Percentiles rank a stretch among this genome's conserved stretches.
phyloP scores from a whole-genome alignment of 306 rosid genomes.

The Prunus campanulata region DNA sequence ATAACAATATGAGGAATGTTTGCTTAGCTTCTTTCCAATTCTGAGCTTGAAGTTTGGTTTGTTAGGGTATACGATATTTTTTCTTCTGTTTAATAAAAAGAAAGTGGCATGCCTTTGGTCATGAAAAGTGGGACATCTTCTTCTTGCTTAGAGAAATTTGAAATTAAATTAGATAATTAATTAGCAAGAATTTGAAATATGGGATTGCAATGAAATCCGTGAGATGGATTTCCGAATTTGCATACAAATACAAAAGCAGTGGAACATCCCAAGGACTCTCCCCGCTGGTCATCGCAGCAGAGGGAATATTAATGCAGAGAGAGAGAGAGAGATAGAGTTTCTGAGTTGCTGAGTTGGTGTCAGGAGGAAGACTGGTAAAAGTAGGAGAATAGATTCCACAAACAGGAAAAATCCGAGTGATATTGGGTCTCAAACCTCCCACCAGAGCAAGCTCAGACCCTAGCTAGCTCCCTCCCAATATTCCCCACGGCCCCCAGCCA shows the following conservation, averaged over 20 bases:
- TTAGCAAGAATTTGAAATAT: background rate
- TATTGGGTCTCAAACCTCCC: background rate
- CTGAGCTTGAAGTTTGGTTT: too few species aligned
- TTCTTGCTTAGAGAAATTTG: background rate
- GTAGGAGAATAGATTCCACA: constrained; percentile 54
- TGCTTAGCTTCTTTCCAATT: too few species aligned
- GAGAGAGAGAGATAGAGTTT: background rate
- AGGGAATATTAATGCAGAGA: constrained; percentile 35
- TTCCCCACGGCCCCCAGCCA: constrained; percentile 19
- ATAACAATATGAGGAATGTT: too few species aligned
- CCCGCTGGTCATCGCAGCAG: constrained; percentile 18
- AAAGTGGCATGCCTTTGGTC: too few species aligned
- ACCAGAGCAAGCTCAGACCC: background rate
- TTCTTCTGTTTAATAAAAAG: too few species aligned
- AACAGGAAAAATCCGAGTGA: constrained; percentile 35
- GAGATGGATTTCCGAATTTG: constrained; percentile 15
- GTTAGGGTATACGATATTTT: too few species aligned
- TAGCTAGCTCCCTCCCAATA: background rate
- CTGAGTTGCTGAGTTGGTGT: background rate
- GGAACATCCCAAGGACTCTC: constrained; percentile 31
- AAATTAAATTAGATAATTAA: background rate
- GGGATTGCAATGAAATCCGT: constrained; percentile 19
- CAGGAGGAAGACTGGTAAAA: constrained; percentile 22
- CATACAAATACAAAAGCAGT: constrained; percentile 8
- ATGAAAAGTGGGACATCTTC: background rate